Evolutionary conservation across 441 rosid genomes (phyloP).

Genomic region (Macaranga tanarius): DNA sequence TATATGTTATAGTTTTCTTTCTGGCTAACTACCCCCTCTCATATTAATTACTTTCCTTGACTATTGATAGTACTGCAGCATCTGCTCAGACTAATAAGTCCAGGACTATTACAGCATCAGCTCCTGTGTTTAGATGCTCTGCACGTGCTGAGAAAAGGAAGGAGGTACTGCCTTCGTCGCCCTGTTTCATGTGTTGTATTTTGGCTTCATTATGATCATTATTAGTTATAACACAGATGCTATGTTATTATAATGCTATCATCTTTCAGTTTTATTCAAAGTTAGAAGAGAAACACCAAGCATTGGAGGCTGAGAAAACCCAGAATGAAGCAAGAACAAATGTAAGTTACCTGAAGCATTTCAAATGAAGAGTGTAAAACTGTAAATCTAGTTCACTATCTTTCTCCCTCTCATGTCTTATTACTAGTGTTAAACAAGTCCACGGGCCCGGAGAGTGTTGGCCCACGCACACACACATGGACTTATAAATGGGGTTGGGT

Average conservation of each 20-base stretch:
- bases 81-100: conserved; percentile 48
- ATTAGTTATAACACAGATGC: conserved; percentile 4
- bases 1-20: conserved; percentile 10
- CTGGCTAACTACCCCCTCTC: conserved; percentile 6
- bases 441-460: no score
- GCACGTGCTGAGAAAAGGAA: conserved; percentile 86
- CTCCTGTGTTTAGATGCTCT: conserved; percentile 69
- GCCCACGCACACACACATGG: no score
- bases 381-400: not conserved
- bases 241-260: conserved; percentile 24
- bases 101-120: conserved; percentile 45
- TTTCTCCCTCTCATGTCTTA: conserved; percentile 11
- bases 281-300: conserved; percentile 87
- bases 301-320: conserved; percentile 81
- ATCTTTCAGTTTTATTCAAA: conserved; percentile 67
- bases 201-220: not conserved
- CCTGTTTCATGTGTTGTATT: conserved; percentile 14
- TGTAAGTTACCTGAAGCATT: conserved; percentile 36
- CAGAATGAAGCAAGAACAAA: conserved; percentile 77
- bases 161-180: conserved; percentile 52
- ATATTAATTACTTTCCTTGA: conserved; percentile 32
- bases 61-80: conserved; percentile 46
- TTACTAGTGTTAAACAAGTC: no score
- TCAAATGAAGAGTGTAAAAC: not conserved
- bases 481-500: no score